Base-by-base conservation (phyloP, 331 rosid species). In the Phaseolus coccineus region DNA sequence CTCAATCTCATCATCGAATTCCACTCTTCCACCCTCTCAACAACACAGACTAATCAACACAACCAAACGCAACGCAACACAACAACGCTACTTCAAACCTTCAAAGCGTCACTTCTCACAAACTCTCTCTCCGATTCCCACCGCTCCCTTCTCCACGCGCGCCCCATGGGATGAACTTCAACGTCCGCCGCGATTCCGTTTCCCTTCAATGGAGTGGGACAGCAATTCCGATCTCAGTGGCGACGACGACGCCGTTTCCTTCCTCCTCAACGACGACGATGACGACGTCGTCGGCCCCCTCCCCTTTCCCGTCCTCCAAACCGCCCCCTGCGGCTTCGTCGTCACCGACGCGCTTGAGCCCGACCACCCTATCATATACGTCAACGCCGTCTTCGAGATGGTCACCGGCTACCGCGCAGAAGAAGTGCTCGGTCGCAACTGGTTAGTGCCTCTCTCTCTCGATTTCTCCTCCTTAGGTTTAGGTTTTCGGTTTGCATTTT, bases 211-310 rank as follows among this genome's bases (percentile, higher is more conserved):
- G 99, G 98, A 95, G 97, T 95, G 99, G 99, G 98, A 95, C 50
- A 95, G 99, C 83, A 84, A 91, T 87, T 95, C 99, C 69, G 99
- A 95, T 93, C 91, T 91, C 76, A 95, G 99, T 87, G 89, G 84
- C 0, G 97, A 91, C 44, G 99, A 91, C 9, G 98, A 42, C 47
- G 47, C 47, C 47, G 47, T 9, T 42, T 42, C 47, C 5, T 59
- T 47, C 81, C 3, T 81, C 71, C 19, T 89, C 88, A 80, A 84
- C 88, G 88, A 85, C 68, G 70, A 83, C 87, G 89, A 81, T 87
- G 90, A 83, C 61, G 75, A 83, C 86, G 87, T 81, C 47, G 47
- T 30, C 71, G 33, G 46, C 11, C 46, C 86, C 88, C 0, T 67
- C 12, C 97, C 98, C 5, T 93, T 95, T 58, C 98, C 98, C 0